Evolutionary conservation across 2,329 filamentous ascomycete species (phyloP).

Genomic region (Xylariales sp.): DNA sequence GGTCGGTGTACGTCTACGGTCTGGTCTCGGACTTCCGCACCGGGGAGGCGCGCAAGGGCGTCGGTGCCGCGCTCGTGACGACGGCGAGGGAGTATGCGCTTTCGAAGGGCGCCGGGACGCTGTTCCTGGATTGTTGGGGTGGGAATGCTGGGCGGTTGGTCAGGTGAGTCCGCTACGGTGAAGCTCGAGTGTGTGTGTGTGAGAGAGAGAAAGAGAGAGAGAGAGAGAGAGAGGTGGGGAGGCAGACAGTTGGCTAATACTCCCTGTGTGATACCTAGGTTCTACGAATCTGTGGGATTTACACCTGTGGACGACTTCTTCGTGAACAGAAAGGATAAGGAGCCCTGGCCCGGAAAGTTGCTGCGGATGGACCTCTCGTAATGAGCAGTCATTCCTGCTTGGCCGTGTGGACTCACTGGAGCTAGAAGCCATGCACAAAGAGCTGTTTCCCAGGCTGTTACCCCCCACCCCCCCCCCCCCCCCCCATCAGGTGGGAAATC

Average conservation of each 20-base stretch:
- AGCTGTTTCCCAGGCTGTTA: too few relatives aligned
- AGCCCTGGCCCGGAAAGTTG: neutral
- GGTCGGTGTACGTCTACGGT: constrained; percentile 14
- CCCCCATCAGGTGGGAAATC: too few relatives aligned
- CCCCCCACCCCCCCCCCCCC: too few relatives aligned
- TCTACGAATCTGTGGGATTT: neutral
- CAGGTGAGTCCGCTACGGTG: neutral
- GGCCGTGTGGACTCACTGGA: neutral
- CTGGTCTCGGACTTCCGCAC: constrained; percentile 15
- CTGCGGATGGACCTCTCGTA: neutral
- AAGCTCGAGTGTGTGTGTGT: neutral
- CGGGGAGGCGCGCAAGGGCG: constrained; percentile 7
- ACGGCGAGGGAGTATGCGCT: constrained; percentile 13
- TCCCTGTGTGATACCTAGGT: neutral
- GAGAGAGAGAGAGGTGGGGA: neutral
- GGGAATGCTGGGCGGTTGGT: constrained; percentile 1
- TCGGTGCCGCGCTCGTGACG: constrained; percentile 10
- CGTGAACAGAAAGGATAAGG: neutral
- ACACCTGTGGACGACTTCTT: neutral
- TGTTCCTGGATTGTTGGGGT: neutral
- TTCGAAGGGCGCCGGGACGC: constrained; percentile 12
- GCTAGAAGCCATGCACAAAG: too few relatives aligned
- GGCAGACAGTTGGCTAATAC: neutral
- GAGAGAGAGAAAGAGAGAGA: neutral
- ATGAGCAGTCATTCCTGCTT: neutral